These are phyloP conservation scores for Cordyceps cicadae DNA, from an alignment of 2,329 filamentous ascomycete species.

Conservation along the genomic window DNA sequence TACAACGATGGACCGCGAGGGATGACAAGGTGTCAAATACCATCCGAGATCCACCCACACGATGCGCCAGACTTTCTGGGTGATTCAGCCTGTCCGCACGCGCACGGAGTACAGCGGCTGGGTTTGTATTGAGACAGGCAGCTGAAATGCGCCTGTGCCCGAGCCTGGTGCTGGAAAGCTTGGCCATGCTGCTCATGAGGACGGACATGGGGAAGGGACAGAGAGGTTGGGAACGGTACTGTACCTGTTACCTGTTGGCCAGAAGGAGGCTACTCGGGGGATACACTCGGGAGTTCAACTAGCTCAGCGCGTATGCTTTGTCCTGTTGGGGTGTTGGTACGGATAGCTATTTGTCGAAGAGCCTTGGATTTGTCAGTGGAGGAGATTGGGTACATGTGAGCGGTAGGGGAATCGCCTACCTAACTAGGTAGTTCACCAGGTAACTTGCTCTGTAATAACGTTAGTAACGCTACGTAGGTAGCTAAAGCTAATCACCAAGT, in stretches of 20 bases:
- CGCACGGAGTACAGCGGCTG: not conserved
- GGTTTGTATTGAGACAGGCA: not conserved
- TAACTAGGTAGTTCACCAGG: slow-evolving; percentile 3
- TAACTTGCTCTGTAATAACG: no score
- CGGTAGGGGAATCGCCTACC: not conserved
- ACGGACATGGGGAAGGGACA: no score
- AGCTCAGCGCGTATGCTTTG: no score
- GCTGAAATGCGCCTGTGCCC: not conserved
- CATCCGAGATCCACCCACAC: not conserved
- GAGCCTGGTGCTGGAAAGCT: not conserved
- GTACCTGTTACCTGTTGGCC: no score
- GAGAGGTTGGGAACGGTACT: no score
- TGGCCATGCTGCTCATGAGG: not conserved
- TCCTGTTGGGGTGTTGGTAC: no score
- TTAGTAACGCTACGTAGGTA: no score
- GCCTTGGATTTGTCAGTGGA: slow-evolving; percentile 9
- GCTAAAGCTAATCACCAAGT: no score
- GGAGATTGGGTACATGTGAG: not conserved
- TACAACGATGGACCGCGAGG: not conserved
- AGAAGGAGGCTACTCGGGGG: no score
- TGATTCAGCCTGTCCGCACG: not conserved
- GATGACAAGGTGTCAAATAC: not conserved
- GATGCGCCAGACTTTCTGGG: not conserved
- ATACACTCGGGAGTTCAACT: no score
- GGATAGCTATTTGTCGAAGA: not conserved